Evolutionary conservation across 176 grass and related monocot genomes (phyloP).

Genomic region (Tillandsia fasciculata): DNA sequence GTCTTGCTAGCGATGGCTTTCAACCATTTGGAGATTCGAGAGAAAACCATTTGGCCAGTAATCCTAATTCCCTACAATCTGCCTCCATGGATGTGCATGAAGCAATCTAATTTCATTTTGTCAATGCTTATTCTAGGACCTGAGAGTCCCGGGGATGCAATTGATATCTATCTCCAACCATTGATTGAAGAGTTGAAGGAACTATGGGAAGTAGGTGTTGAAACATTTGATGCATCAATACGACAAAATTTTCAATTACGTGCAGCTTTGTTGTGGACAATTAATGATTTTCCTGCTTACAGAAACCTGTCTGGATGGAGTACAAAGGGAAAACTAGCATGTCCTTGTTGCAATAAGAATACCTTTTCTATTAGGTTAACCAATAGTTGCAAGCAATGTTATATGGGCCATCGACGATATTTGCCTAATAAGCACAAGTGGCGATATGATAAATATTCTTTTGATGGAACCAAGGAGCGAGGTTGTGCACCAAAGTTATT

Average conservation of each 20-base stretch:
- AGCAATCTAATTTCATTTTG: neutral
- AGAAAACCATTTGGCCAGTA: neutral
- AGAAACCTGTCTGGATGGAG: neutral
- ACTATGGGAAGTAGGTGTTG: neutral
- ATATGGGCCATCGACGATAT: neutral
- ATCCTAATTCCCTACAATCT: neutral
- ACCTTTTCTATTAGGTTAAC: neutral
- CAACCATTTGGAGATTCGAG: neutral
- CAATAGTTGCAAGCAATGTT: neutral
- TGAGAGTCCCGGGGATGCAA: neutral
- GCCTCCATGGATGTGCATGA: neutral
- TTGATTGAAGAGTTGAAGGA: neutral
- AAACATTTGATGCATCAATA: neutral
- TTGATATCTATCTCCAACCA: neutral
- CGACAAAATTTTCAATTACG: neutral
- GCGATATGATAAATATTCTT: neutral
- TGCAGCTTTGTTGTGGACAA: neutral
- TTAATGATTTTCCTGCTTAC: neutral
- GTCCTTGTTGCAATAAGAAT: neutral
- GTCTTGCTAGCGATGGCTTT: neutral
- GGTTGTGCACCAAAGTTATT: too few relatives aligned
- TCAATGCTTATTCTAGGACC: neutral
- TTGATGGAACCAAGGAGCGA: too few relatives aligned
- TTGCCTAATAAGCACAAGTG: neutral
- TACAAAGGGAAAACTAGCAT: neutral